These are phyloP conservation scores for Ceratocystis huliohia DNA, from an alignment of 2,329 filamentous ascomycete species.

Conservation along the genomic window DNA sequence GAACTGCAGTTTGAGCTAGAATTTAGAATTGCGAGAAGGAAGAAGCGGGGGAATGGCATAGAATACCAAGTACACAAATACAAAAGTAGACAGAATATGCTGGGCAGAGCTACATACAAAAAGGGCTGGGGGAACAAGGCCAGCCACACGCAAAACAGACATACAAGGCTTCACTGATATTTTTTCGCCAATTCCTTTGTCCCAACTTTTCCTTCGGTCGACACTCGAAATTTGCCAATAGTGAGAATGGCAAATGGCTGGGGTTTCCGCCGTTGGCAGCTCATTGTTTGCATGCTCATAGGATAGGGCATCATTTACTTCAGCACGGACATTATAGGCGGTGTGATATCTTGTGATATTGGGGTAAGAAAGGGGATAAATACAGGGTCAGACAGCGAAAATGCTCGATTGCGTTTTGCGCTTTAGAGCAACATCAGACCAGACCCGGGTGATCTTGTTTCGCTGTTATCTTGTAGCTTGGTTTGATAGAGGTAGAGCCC, in stretches of 20 bases:
- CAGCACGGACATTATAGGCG: not conserved
- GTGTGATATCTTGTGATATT: too few relatives aligned
- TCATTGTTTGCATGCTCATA: not conserved
- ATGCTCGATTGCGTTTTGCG: too few relatives aligned
- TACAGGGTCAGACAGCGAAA: too few relatives aligned
- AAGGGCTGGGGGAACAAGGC: not conserved
- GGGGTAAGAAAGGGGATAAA: too few relatives aligned
- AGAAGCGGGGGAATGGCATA: too few relatives aligned
- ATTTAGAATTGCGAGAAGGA: too few relatives aligned
- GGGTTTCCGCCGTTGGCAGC: not conserved
- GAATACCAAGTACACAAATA: too few relatives aligned
- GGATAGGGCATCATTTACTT: not conserved
- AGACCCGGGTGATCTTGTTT: too few relatives aligned
- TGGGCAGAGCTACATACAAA: too few relatives aligned
- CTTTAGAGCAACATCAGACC: too few relatives aligned
- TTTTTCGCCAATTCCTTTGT: not conserved
- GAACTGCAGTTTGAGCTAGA: too few relatives aligned
- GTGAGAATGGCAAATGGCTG: conserved; percentile 1
- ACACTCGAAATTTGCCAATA: not conserved
- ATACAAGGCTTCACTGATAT: not conserved
- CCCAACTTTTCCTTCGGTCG: not conserved
- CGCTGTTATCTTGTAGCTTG: not conserved
- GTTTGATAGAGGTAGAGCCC: not conserved
- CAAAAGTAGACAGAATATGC: too few relatives aligned
- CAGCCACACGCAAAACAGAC: not conserved